Evolutionary conservation across 2,329 filamentous ascomycete genomes (phyloP).

Genomic region (Acrocalymma vagum): DNA sequence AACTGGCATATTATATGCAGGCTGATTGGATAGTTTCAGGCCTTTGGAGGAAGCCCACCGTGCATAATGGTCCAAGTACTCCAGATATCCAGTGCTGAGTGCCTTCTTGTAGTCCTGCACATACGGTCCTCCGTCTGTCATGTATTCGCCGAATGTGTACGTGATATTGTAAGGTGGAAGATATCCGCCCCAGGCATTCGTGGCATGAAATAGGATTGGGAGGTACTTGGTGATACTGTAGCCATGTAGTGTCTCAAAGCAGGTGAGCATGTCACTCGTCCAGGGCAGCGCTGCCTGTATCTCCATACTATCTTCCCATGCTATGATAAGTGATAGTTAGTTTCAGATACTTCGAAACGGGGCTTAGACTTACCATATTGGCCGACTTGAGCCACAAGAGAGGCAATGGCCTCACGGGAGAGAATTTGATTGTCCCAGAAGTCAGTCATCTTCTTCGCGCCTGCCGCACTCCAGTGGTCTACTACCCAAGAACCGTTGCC

Average conservation of each 20-base stretch:
- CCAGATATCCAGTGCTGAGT: slow-evolving; percentile 37
- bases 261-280: slow-evolving; percentile 30
- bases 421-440: slow-evolving; percentile 45
- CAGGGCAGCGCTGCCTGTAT: slow-evolving; percentile 31
- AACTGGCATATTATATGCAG: slow-evolving; percentile 45
- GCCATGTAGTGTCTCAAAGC: slow-evolving; percentile 29
- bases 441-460: slow-evolving; percentile 33
- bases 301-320: slow-evolving; percentile 47
- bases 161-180: slow-evolving; percentile 15
- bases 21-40: slow-evolving; percentile 38
- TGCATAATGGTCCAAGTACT: slow-evolving; percentile 33
- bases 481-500: slow-evolving; percentile 45
- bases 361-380: slow-evolving; percentile 30
- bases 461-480: slow-evolving; percentile 42
- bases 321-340: slow-evolving; percentile 13
- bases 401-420: slow-evolving; percentile 17
- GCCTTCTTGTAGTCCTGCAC: slow-evolving; percentile 37
- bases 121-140: slow-evolving; percentile 21
- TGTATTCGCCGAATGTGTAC: slow-evolving; percentile 13
- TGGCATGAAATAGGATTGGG: slow-evolving; percentile 32
- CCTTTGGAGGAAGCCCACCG: slow-evolving; percentile 35
- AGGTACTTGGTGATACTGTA: slow-evolving; percentile 41
- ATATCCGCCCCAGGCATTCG: slow-evolving; percentile 17
- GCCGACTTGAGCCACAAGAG: slow-evolving; percentile 27
- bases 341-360: not conserved